These are phyloP conservation scores for Tanozyma kutaoensis DNA, from an alignment of 805 yeast species.

Conservation along the genomic window DNA sequence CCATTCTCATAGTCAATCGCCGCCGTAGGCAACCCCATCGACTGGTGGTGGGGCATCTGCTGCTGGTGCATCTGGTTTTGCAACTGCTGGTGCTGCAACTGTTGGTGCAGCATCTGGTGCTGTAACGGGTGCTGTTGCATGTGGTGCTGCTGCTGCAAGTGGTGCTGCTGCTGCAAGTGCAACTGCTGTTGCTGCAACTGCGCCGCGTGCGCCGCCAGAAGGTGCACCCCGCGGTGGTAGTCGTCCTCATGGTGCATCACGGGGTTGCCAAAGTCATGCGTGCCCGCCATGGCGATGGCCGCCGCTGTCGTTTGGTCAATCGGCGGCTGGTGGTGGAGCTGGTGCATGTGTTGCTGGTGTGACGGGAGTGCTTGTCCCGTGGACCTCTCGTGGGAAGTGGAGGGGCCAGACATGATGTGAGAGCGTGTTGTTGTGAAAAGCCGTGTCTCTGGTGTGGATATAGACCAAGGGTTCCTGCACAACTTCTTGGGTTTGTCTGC, in stretches of 20 bases:
- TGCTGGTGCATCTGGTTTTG: conserved; percentile 3
- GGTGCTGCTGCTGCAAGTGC: conserved; percentile 5
- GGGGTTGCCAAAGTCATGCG: conserved; percentile 8
- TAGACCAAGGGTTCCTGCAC: conserved; percentile 9
- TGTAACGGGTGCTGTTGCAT: too few species aligned
- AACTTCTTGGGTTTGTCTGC: conserved; percentile 4
- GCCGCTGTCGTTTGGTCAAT: conserved; percentile 11
- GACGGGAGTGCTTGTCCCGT: conserved; percentile 4
- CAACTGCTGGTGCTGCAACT: conserved; percentile 3
- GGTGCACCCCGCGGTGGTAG: conserved; percentile 7
- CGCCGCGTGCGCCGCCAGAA: conserved; percentile 7
- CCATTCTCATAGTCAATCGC: conserved; percentile 7
- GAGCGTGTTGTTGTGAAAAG: neutral
- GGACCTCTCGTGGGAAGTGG: conserved; percentile 9
- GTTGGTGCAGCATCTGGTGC: conserved; percentile 1
- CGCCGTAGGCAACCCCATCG: conserved; percentile 8
- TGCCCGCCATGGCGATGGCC: conserved; percentile 9
- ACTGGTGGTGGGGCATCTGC: conserved; percentile 8
- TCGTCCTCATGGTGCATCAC: conserved; percentile 8
- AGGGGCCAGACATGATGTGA: conserved; percentile 8
- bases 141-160: conserved; percentile 1
- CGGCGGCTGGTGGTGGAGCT: conserved; percentile 5
- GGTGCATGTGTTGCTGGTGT: conserved; percentile 7
- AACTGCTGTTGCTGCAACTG: conserved; percentile 8
- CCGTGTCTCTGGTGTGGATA: conserved; percentile 6